Base-by-base conservation (phyloP, 2,329 filamentous ascomycete species). In the Periconia sp. region DNA sequence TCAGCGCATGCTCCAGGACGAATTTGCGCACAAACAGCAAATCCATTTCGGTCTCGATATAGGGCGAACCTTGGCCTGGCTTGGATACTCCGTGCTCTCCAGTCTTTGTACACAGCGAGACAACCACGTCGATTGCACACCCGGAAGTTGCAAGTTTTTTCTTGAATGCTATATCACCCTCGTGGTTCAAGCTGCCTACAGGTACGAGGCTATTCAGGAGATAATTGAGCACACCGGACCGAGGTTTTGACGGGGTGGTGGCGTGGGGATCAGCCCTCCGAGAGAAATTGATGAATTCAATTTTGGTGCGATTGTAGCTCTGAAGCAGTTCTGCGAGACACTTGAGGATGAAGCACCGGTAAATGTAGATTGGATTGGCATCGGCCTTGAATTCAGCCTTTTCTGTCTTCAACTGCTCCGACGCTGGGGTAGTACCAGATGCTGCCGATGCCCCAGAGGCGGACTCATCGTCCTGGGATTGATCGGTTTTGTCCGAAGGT, bases 261-360 rank as follows among this genome's bases (percentile, higher is more conserved):
- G 88, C 88, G 62, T 91, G 88, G 43, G 91, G 83, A 45, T 93
- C 91, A 7, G 91, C 88, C 68, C 92, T 96, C 56, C 93, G 88
- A 61, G 95, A 97, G 77, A 97, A 99, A 73, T 97, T 97, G 79
- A 99, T 97, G 71, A 99, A 97, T 71, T 99, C 95, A 42, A 99
- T 85, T 80, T 99, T 99, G 9, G 92, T 91, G 50, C 92, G 87
- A 63, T 92, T 96, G 77, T 97, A 99, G 66, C 89, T 95, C 53
- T 90, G 87, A 14, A 99, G 80, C 14, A 99, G 83, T 74, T 99
- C 94, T 0, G 91, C 88, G 40, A 99, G 79, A 66, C 92, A 96
- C 69, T 94, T 92, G 31, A 99, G 82, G 48, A 99, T 79, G 78
- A 97, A 97, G 77, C 93, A 97, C 45, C 94, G 86, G 69, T 97